These are phyloP conservation scores for Boletus vermiculosoides DNA, from an alignment of 768 basidiomycete genomes.

Conservation along the genomic window DNA sequence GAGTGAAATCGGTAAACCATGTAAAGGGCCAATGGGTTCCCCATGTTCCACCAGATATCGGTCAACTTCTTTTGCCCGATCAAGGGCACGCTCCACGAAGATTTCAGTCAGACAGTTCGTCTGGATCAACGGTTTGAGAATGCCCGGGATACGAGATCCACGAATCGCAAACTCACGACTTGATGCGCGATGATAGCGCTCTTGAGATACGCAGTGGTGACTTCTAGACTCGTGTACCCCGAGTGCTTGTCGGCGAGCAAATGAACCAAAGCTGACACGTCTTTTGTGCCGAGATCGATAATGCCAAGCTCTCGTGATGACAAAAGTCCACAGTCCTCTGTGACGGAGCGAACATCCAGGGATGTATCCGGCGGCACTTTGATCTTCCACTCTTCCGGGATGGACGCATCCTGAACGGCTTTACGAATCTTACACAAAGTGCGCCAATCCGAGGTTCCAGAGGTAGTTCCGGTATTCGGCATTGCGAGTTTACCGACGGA, in stretches of 20 bases:
- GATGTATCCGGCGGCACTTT: constrained; percentile 15
- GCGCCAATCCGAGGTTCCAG: constrained; percentile 18
- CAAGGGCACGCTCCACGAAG: constrained; percentile 26
- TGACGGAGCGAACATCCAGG: constrained; percentile 22
- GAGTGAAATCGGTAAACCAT: constrained; percentile 43
- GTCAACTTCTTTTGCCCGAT: constrained; percentile 28
- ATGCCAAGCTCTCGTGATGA: constrained; percentile 23
- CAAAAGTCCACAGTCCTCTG: constrained; percentile 22
- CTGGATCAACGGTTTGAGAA: constrained; percentile 4
- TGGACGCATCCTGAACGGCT: constrained; percentile 22
- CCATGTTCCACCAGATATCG: constrained; percentile 19
- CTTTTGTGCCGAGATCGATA: constrained; percentile 24
- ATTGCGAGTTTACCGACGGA: neutral
- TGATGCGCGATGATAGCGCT: constrained; percentile 30
- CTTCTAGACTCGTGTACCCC: constrained; percentile 27
- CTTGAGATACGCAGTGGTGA: constrained; percentile 30
- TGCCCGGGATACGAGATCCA: neutral
- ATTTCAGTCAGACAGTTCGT: constrained; percentile 31
- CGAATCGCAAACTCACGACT: constrained; percentile 13
- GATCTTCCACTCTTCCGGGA: constrained; percentile 25
- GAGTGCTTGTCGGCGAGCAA: constrained; percentile 21
- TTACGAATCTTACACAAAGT: constrained; percentile 20
- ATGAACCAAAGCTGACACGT: constrained; percentile 23
- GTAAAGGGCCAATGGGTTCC: constrained; percentile 41
- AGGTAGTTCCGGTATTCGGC: neutral